A percentile compares a stretch with the other conserved stretches of the same genome.
Conservation (phyloP, 495 filamentous ascomycete species). For the Lentithecium fluviatile region DNA sequence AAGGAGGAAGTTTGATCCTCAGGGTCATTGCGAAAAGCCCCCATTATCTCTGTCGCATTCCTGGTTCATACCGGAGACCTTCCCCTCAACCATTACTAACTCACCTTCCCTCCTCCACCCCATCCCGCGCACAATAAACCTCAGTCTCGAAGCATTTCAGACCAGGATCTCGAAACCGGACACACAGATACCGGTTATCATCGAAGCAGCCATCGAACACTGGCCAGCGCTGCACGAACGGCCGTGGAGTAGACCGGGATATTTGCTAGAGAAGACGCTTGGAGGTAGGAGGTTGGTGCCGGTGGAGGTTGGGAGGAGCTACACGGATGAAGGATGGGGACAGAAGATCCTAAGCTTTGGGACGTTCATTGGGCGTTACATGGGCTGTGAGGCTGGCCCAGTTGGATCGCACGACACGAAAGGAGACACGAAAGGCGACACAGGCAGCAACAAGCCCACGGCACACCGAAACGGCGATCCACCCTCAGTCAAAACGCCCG, state of each 20-base stretch:
- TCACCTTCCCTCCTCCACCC: conserved; percentile 13
- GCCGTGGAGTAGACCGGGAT: conserved; percentile 70
- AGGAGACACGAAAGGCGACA: background rate
- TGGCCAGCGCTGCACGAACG: conserved; percentile 77
- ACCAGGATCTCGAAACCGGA: conserved; percentile 53
- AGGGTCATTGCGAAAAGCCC: background rate
- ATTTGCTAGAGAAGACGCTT: conserved; percentile 74
- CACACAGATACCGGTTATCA: conserved; percentile 63
- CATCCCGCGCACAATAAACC: conserved; percentile 15
- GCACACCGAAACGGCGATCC: background rate
- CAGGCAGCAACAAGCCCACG: background rate
- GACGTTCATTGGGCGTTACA: conserved; percentile 65
- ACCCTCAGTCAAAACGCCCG: background rate
- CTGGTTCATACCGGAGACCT: conserved; percentile 4
- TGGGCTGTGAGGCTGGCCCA: conserved; percentile 39
- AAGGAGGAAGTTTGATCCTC: conserved; percentile 10
- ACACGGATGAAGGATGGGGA: conserved; percentile 83
- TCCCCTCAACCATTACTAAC: conserved; percentile 4
- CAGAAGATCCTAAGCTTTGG: conserved; percentile 77
- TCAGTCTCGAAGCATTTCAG: conserved; percentile 61
- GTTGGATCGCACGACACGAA: background rate
- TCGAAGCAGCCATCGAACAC: conserved; percentile 59
- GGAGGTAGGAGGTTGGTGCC: conserved; percentile 77
- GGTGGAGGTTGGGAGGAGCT: conserved; percentile 84
- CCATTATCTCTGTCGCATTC: background rate